Evolutionary conservation across 257 asterid genomes (phyloP), one percentile per base, ranked within the genome.

Genomic region (Leptodermis oblonga): DNA sequence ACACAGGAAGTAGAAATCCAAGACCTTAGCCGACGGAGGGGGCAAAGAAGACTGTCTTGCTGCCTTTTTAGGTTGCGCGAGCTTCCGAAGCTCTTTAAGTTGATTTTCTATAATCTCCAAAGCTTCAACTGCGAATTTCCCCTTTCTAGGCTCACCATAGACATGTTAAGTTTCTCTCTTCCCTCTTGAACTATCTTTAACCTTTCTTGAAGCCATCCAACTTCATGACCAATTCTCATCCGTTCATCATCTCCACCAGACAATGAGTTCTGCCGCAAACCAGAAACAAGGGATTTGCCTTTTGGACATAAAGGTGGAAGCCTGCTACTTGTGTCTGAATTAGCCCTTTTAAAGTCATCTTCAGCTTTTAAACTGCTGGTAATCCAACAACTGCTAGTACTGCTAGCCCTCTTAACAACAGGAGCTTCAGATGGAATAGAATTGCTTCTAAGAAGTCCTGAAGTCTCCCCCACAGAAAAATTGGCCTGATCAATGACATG

Each of bases 1-100:
- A 74, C 3, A n/a, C n/a, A 45, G 25, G 28, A 30, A 54, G 62
- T 0, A 45, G 20, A 79, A 65, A 56, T 20, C 41, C 30, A 33
- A 55, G 52, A 86, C 95, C 96, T 89, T 82, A 45, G 96, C 78
- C 58, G 81, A 76, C n/a, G 92, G 89, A 76, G 73, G 82, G 52
- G 93, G 95, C 70, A 89, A 69, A 69, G 92, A 89, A 41, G 76
- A 81, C 75, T 87, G 96, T 10, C 95, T 79, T 18, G 59, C 78
- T 71, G 83, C 70, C 72, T 74, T 80, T 69, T 79, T 82, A 59
- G 86, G 84, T 64, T 67, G 85, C 36, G 70, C 79, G 25, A 79
- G 70, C 68, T 59, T 84, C 61, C 79, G 76, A 66, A 89, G 81
- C 82, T 85, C 94, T 74, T 79, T 86, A 76, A 92, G 81, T 72